Evolutionary conservation across 257 asterid genomes (phyloP).

Genomic region (Echites panduratus): DNA sequence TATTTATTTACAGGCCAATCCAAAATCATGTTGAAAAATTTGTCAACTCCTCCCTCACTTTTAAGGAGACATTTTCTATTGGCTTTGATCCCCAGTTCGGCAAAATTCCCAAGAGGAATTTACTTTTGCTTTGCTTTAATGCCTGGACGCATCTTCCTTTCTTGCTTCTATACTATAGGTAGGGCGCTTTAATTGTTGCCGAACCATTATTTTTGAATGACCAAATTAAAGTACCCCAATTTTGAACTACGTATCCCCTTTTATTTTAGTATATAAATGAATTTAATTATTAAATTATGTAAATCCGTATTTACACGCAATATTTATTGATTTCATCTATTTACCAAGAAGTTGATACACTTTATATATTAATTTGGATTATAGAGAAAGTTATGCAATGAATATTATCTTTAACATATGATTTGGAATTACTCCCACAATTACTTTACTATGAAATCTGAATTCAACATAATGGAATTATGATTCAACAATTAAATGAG

Average conservation of each 20-base stretch:
- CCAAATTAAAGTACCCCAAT: background rate
- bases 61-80: conserved; percentile 5
- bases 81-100: conserved; percentile 11
- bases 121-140: background rate
- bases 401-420: too few species aligned
- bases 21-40: background rate
- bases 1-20: background rate
- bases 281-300: too few species aligned
- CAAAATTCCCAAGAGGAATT: background rate
- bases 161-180: background rate
- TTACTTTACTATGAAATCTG: background rate
- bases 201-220: background rate
- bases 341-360: too few species aligned
- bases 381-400: too few species aligned
- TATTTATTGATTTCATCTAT: too few species aligned
- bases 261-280: too few species aligned
- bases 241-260: too few species aligned
- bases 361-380: too few species aligned
- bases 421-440: background rate
- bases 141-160: background rate
- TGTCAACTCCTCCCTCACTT: conserved; percentile 1
- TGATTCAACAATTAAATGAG: background rate
- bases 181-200: background rate
- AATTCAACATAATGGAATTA: background rate
- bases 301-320: too few species aligned